A percentile compares a stretch with the other conserved stretches of the same genome.
phyloP scores from a whole-genome alignment of 257 asterid species.

The Verbascum thapsus region DNA sequence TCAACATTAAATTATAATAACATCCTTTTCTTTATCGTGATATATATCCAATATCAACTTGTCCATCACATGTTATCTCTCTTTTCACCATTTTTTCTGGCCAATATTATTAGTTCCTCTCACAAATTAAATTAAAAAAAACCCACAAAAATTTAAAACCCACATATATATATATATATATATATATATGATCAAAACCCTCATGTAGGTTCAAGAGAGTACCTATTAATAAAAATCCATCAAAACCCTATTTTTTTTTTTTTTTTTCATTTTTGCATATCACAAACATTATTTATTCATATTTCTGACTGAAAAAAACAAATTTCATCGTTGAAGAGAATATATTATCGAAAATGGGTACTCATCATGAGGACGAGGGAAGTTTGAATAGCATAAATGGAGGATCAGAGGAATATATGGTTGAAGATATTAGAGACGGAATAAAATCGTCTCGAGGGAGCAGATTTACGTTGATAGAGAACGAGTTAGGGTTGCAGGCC shows the following conservation, averaged over 20 bases:
- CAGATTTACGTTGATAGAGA: slow-evolving; percentile 43
- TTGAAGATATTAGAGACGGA: slow-evolving; percentile 53
- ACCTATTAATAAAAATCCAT: neutral
- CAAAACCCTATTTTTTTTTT: neutral
- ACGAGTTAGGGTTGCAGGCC: slow-evolving; percentile 47
- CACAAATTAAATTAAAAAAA: too few relatives aligned
- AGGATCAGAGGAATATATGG: slow-evolving; percentile 44
- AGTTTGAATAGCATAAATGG: slow-evolving; percentile 17
- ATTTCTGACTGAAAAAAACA: too few relatives aligned
- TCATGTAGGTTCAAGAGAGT: neutral
- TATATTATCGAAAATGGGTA: neutral
- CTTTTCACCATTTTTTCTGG: slow-evolving; percentile 3
- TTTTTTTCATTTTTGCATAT: too few relatives aligned
- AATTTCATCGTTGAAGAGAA: too few relatives aligned
- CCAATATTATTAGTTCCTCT: slow-evolving; percentile 4
- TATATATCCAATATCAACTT: neutral
- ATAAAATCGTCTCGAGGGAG: slow-evolving; percentile 43
- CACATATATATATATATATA: neutral
- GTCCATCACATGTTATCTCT: slow-evolving; percentile 27
- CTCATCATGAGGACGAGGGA: slow-evolving; percentile 22
- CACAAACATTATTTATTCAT: too few relatives aligned
- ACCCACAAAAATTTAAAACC: neutral
- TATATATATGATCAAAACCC: slow-evolving; percentile 10
- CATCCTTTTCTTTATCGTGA: slow-evolving; percentile 25
- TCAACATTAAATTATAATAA: neutral